phyloP scores from a whole-genome alignment of 306 rosid genomes.

The Cicer chorassanicum region DNA sequence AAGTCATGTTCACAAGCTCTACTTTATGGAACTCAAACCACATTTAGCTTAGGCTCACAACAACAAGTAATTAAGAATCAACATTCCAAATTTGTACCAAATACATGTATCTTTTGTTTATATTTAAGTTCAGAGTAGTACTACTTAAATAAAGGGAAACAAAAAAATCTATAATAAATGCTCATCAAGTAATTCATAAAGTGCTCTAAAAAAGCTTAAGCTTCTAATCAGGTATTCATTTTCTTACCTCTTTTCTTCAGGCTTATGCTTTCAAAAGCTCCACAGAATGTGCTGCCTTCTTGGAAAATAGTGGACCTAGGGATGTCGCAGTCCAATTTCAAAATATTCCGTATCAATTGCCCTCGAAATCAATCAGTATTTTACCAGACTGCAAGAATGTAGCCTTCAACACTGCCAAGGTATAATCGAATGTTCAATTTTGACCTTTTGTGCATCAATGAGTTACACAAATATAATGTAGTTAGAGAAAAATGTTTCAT shows the following conservation, averaged over 20 bases:
- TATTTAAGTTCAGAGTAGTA: not conserved
- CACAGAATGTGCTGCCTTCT: conserved; percentile 54
- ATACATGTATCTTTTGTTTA: too few species aligned
- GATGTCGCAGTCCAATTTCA: conserved; percentile 40
- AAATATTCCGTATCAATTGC: conserved; percentile 38
- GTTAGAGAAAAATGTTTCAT: conserved; percentile 12
- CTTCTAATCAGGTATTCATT: conserved; percentile 17
- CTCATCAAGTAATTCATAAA: not conserved
- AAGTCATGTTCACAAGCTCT: conserved; percentile 61
- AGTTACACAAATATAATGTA: not conserved
- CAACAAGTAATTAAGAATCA: conserved; percentile 47
- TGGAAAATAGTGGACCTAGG: conserved; percentile 48
- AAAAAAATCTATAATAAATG: not conserved
- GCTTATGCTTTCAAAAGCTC: conserved; percentile 56
- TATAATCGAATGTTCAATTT: conserved; percentile 40
- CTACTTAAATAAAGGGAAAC: not conserved
- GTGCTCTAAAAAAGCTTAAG: conserved; percentile 2
- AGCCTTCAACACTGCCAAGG: conserved; percentile 58
- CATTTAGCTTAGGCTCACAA: conserved; percentile 40
- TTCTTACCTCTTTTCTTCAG: conserved; percentile 41
- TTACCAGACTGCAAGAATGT: conserved; percentile 58
- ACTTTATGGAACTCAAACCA: conserved; percentile 51
- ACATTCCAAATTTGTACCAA: not conserved
- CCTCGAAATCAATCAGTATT: conserved; percentile 55
- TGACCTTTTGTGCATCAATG: not conserved